Conservation (phyloP, 306 rosid species). For the Crataegus laevigata region DNA sequence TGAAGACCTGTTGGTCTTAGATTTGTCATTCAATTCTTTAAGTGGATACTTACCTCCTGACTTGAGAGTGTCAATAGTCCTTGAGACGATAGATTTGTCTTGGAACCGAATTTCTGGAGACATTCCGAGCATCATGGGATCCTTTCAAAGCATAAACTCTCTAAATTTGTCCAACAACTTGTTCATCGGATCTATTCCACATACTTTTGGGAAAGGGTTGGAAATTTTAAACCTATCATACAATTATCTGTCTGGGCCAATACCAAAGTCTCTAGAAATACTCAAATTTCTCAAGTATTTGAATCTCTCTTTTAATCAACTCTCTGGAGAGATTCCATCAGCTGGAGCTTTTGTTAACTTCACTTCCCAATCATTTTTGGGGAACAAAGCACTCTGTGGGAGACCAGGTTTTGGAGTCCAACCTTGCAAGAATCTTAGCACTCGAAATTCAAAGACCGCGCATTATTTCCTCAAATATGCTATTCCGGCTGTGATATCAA, state of each 20-base stretch:
- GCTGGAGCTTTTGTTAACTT: not conserved
- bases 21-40: not conserved
- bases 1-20: not conserved
- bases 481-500: not conserved
- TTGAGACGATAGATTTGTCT: not conserved
- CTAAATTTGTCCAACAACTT: not conserved
- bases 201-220: not conserved
- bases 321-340: not conserved
- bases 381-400: slow-evolving; percentile 6
- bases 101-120: not conserved
- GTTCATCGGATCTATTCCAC: slow-evolving; percentile 1
- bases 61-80: not conserved
- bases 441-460: not conserved
- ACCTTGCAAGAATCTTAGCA: not conserved
- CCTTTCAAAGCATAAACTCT: not conserved
- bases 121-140: not conserved
- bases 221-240: not conserved
- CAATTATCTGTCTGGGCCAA: not conserved
- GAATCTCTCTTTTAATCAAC: not conserved
- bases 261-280: not conserved
- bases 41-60: not conserved
- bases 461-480: not conserved
- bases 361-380: not conserved
- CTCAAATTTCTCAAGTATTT: not conserved
- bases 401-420: not conserved